Conservation (phyloP, 495 filamentous ascomycete species). For the Mytilinidion resinicola region DNA sequence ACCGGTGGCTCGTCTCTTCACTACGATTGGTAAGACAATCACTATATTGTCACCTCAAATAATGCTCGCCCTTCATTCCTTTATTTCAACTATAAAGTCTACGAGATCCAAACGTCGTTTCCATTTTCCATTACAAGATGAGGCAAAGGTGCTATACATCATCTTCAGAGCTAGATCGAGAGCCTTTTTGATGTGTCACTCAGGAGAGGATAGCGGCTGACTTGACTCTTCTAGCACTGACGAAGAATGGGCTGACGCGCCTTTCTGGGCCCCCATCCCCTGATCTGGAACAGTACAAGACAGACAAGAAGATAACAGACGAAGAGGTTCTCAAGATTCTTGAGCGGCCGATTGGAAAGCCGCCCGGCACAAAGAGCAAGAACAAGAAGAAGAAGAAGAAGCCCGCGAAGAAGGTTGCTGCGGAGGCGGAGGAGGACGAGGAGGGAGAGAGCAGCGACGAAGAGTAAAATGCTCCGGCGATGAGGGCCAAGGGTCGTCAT, state of each 20-base stretch:
- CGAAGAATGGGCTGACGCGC: conserved; percentile 90
- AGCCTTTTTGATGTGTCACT: too few species aligned
- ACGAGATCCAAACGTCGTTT: neutral
- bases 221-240: conserved; percentile 61
- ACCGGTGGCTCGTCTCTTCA: conserved; percentile 77
- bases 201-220: neutral
- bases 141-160: too few species aligned
- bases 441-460: conserved; percentile 51
- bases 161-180: too few species aligned
- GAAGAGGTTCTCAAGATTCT: conserved; percentile 91
- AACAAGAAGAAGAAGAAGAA: conserved; percentile 92
- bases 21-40: conserved; percentile 74
- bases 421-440: conserved; percentile 42
- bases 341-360: conserved; percentile 72
- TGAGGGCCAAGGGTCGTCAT: neutral
- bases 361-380: conserved; percentile 65
- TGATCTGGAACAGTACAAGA: conserved; percentile 74
- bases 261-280: conserved; percentile 65
- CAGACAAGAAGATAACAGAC: conserved; percentile 95
- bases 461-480: conserved; percentile 42
- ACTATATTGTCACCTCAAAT: conserved; percentile 1
- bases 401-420: conserved; percentile 59
- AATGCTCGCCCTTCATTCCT: neutral
- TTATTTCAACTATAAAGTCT: neutral
- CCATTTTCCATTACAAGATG: neutral